Conservation (phyloP, 1,284 basidiomycete genomes). For the Apiotrichum siamense region DNA sequence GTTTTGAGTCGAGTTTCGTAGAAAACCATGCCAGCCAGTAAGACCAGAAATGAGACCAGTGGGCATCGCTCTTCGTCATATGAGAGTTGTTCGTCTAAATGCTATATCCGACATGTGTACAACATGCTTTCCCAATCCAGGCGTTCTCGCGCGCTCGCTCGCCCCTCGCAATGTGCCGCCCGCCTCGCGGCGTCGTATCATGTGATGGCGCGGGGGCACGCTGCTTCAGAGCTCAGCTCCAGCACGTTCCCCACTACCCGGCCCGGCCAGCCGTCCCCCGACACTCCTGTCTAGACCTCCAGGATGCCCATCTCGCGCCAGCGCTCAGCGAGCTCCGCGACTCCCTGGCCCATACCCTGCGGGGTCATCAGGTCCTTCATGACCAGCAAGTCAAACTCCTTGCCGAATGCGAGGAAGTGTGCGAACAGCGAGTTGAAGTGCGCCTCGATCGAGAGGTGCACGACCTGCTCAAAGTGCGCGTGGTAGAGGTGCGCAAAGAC, state of each 20-base stretch:
- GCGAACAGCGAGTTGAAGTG: conserved; percentile 98
- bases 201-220: background rate
- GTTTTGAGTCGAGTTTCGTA: too few species aligned
- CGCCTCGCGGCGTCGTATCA: background rate
- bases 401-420: conserved; percentile 84
- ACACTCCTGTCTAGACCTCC: conserved; percentile 45
- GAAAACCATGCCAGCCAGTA: too few species aligned
- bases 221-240: background rate
- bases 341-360: conserved; percentile 47
- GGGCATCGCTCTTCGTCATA: background rate
- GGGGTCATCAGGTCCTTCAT: conserved; percentile 62
- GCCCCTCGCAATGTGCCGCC: too few species aligned
- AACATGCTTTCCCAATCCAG: conserved; percentile 1
- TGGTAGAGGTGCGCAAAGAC: conserved; percentile 98
- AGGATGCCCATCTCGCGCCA: conserved; percentile 79
- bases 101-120: conserved; percentile 7
- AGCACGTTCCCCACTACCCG: background rate
- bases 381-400: conserved; percentile 79
- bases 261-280: background rate
- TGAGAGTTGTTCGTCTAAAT: conserved; percentile 1
- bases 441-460: conserved; percentile 90
- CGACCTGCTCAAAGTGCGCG: conserved; percentile 81
- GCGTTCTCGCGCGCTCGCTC: background rate
- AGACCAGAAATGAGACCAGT: too few species aligned
- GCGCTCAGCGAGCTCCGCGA: conserved; percentile 80